Evolutionary conservation across 768 basidiomycete genomes (phyloP), one percentile per base, ranked within the genome.

Genomic region (Hebeloma cylindrosporum): DNA sequence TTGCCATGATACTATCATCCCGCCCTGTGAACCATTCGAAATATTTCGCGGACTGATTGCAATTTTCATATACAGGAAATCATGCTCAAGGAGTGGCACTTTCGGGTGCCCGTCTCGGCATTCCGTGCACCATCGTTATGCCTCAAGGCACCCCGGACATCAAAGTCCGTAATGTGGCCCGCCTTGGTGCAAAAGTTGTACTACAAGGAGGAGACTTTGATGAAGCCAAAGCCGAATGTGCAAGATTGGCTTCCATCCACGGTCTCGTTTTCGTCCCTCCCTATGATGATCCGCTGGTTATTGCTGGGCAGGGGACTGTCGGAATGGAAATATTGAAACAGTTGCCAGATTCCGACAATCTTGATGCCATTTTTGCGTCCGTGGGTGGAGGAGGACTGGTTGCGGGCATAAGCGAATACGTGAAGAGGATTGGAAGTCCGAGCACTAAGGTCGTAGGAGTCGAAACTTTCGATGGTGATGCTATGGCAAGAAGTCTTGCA

Each of bases 111-210:
- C 81, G 83, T 45, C 80, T 99, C 21, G 79, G 78, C 25, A 88
- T 98, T 48, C 93, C 96, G 3, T 96, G 93, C 52, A 97, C 93
- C n/a, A 98, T 99, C 58, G 92, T 99, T 50, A 98, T 99, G 96
- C 96, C 96, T 1, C 72, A 85, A 30, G 90, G 83, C 10, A 98
- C 96, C 2, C 96, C 96, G 1, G 78, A 86, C 29, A 99, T 99
- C 77, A 99, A 99, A 71, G 90, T 94, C 60, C 76, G 83, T 47
- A 97, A 95, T 58, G 96, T 96, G 20, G 82, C 88, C n/a, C 85
- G 95, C 16, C 74, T 99, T 20, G 94, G 93, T 40, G 92, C 94
- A 26, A 94, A 95, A 57, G 93, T 97, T 52, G 82, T 99, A 40
- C 77, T 97, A 4, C 83, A 93, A 61, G 96, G 96, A 8, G 61